Conservation (phyloP, 164 flowering plant species). For the Paratinospora sagittata region DNA sequence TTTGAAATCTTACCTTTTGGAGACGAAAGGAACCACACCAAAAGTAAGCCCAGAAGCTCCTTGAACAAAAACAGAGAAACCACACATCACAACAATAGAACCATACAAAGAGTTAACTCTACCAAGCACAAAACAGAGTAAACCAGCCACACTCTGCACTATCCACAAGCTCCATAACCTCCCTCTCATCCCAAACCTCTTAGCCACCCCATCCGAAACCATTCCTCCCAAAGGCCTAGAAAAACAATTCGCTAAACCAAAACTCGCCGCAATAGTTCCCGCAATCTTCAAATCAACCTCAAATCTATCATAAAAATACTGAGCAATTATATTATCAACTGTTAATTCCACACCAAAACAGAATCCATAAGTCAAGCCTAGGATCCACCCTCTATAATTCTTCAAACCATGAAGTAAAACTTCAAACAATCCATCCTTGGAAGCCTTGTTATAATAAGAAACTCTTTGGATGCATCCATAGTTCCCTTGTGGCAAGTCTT, state of each 20-base stretch:
- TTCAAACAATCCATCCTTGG: slow-evolving; percentile 20
- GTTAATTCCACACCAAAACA: slow-evolving; percentile 58
- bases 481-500: slow-evolving; percentile 44
- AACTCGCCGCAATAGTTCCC: slow-evolving; percentile 52
- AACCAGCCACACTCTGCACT: slow-evolving; percentile 46
- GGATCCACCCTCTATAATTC: slow-evolving; percentile 60
- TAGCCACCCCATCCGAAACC: slow-evolving; percentile 42
- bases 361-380: slow-evolving; percentile 43
- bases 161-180: slow-evolving; percentile 61
- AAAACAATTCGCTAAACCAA: slow-evolving; percentile 44
- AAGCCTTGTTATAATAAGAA: background rate
- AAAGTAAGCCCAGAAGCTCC: slow-evolving; percentile 62
- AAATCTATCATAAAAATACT: slow-evolving; percentile 57
- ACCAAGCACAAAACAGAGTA: slow-evolving; percentile 47
- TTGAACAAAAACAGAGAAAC: slow-evolving; percentile 55
- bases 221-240: slow-evolving; percentile 57
- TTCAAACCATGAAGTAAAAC: slow-evolving; percentile 35
- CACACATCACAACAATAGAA: slow-evolving; percentile 42
- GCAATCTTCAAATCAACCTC: slow-evolving; percentile 31
- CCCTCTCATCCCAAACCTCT: slow-evolving; percentile 56
- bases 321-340: slow-evolving; percentile 45
- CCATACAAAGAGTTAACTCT: slow-evolving; percentile 39
- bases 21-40: slow-evolving; percentile 65
- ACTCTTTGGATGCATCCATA: background rate
- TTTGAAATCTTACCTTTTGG: slow-evolving; percentile 61